Evolutionary conservation across 768 basidiomycete species (phyloP).

Genomic region (Podaxis mareebaensis): DNA sequence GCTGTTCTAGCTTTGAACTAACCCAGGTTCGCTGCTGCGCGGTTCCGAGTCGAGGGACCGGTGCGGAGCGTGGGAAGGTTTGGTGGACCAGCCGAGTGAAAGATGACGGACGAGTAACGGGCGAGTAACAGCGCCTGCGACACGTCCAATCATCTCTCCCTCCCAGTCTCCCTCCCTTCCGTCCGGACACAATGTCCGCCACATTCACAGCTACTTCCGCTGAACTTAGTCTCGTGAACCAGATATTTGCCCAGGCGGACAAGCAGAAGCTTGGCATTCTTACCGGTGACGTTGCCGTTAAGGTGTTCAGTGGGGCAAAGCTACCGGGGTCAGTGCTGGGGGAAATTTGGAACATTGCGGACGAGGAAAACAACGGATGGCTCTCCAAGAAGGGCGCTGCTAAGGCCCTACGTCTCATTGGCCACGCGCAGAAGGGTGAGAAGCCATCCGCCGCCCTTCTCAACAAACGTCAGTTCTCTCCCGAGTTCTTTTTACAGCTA

Average conservation of each 20-base stretch:
- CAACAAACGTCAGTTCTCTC: slow-evolving; percentile 61
- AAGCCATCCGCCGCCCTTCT: slow-evolving; percentile 61
- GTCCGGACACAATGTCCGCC: slow-evolving; percentile 40
- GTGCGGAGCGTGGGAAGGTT: slow-evolving; percentile 15
- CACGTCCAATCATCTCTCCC: slow-evolving; percentile 20
- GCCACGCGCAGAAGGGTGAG: slow-evolving; percentile 89
- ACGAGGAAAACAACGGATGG: slow-evolving; percentile 92
- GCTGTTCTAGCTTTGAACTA: neutral
- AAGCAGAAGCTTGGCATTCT: slow-evolving; percentile 79
- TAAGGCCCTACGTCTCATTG: slow-evolving; percentile 87
- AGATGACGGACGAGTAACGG: neutral
- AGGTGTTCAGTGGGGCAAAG: slow-evolving; percentile 81
- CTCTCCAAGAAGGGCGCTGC: slow-evolving; percentile 87
- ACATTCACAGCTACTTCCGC: slow-evolving; percentile 47
- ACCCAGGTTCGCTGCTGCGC: neutral
- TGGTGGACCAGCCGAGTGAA: neutral
- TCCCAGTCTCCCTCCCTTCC: slow-evolving; percentile 9
- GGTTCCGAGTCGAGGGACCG: slow-evolving; percentile 5
- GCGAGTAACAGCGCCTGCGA: neutral
- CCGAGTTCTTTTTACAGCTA: slow-evolving; percentile 14
- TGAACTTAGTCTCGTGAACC: slow-evolving; percentile 62
- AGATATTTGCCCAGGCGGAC: slow-evolving; percentile 75
- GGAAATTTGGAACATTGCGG: slow-evolving; percentile 92
- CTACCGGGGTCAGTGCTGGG: slow-evolving; percentile 78
- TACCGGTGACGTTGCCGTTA: slow-evolving; percentile 90